phyloP scores from a whole-genome alignment of 2,329 filamentous ascomycete species.

The Chrysosporium queenslandicum region DNA sequence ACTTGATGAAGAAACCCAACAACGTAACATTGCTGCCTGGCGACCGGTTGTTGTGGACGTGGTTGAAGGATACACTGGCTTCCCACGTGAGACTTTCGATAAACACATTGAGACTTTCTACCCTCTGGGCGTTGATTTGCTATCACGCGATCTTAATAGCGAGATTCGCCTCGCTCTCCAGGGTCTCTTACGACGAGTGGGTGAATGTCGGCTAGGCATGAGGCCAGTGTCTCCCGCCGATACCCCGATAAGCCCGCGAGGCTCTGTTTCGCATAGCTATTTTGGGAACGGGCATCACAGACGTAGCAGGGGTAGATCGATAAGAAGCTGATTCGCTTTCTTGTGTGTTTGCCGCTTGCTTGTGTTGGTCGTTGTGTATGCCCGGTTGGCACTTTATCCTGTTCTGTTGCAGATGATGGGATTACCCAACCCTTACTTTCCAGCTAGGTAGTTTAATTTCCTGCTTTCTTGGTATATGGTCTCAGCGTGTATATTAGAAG shows the following conservation, averaged over 20 bases:
- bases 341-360: not conserved
- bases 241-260: constrained; percentile 28
- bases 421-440: not conserved
- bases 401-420: not conserved
- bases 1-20: constrained; percentile 91
- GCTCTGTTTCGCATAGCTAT: constrained; percentile 28
- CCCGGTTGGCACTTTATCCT: not conserved
- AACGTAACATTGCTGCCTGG: constrained; percentile 95
- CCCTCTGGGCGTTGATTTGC: constrained; percentile 69
- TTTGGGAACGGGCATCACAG: constrained; percentile 21
- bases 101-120: constrained; percentile 76
- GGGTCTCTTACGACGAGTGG: constrained; percentile 66
- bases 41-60: constrained; percentile 94
- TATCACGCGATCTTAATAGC: constrained; percentile 67
- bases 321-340: constrained; percentile 11
- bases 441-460: not conserved
- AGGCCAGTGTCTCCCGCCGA: constrained; percentile 23
- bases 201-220: constrained; percentile 57
- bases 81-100: constrained; percentile 69
- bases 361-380: not conserved
- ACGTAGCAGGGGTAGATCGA: constrained; percentile 22
- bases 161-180: constrained; percentile 74
- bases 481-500: constrained; percentile 12
- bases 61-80: constrained; percentile 79
- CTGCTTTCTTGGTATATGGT: constrained; percentile 6